Evolutionary conservation across 371 early-diverging fungal genomes (phyloP), one percentile per base, ranked within the genome.

Genomic region (Lichtheimia ornata): DNA sequence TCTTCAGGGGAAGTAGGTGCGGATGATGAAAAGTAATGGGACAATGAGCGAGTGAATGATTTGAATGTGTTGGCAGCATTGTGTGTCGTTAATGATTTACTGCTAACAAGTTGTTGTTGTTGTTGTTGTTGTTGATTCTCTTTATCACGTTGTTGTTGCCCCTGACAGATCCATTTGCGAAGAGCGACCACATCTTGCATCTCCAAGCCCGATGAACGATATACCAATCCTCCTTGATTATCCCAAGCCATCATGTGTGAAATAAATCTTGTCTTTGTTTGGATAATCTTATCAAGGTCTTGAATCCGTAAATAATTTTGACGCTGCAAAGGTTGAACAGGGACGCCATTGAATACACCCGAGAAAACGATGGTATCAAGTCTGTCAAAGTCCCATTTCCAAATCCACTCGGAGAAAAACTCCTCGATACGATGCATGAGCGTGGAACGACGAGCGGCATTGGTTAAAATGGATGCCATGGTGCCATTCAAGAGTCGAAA

Each of bases 361-460:
- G 64, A 50, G 58, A 72, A 73, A 4, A 72, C 58, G 69, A 74
- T 74, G 18, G 63, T 71, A 56, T 75, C 77, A 40, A 70, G 50
- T n/a, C 74, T 74, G 69, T 85, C 84, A 67, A 86, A 85, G 59
- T 88, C 83, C 88, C 85, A 86, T 49, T 81, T 69, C 72, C 82
- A 81, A 30, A 88, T 84, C 88, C 86, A 86, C 14, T 82, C 76
- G 4, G 82, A 82, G 58, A 85, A 88, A 56, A 88, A 88, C 65
- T 86, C 86, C 63, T 86, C 86, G 50, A 81, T 76, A 13, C 62
- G 62, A 47, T 78, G 71, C 72, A 74, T 77, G 22, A 86, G 59
- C 11, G 74, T 64, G 18, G 47, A 47, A 13, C 77, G 69, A 62
- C 43, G 64, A 63, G 47, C 56, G 4, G 63, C 59, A n/a, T 53